Evolutionary conservation across 176 grass and related monocot species (phyloP).

Genomic region (Musa itinerans): DNA sequence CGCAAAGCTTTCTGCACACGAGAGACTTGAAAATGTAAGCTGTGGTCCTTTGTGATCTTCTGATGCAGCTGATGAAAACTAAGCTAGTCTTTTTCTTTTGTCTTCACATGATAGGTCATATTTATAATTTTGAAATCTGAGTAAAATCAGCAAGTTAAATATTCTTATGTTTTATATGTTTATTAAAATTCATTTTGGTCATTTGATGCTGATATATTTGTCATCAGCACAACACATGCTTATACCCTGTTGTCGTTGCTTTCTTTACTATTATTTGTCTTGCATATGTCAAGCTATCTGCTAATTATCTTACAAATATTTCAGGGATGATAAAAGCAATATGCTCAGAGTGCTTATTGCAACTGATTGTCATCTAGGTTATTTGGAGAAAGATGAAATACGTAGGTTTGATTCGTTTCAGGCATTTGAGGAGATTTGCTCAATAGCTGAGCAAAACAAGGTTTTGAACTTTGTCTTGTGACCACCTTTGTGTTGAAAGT

Average conservation of each 20-base stretch:
- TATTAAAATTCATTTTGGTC: not conserved
- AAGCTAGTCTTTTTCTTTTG: not conserved
- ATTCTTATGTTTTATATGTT: too few relatives aligned
- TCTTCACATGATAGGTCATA: not conserved
- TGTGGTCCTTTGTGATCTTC: too few relatives aligned
- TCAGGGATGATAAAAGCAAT: slow-evolving; percentile 25
- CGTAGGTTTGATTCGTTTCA: slow-evolving; percentile 59
- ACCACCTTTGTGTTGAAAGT: not conserved
- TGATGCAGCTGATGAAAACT: too few relatives aligned
- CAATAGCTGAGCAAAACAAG: slow-evolving; percentile 60
- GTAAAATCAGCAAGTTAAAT: too few relatives aligned
- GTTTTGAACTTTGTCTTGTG: not conserved
- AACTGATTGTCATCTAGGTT: slow-evolving; percentile 73
- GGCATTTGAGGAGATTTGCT: slow-evolving; percentile 78
- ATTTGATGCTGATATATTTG: not conserved
- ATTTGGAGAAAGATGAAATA: slow-evolving; percentile 83
- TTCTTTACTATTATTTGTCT: not conserved
- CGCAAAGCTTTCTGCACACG: not conserved
- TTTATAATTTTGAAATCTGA: too few relatives aligned
- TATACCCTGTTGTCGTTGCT: not conserved
- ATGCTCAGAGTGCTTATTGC: slow-evolving; percentile 52
- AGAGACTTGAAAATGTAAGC: not conserved
- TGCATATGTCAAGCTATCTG: not conserved
- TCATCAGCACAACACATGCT: not conserved
- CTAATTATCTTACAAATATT: not conserved